A percentile compares a stretch with the other conserved stretches of the same genome.
Conservation (phyloP, 371 early-diverging fungal genomes). For the Mortierella sp. region DNA sequence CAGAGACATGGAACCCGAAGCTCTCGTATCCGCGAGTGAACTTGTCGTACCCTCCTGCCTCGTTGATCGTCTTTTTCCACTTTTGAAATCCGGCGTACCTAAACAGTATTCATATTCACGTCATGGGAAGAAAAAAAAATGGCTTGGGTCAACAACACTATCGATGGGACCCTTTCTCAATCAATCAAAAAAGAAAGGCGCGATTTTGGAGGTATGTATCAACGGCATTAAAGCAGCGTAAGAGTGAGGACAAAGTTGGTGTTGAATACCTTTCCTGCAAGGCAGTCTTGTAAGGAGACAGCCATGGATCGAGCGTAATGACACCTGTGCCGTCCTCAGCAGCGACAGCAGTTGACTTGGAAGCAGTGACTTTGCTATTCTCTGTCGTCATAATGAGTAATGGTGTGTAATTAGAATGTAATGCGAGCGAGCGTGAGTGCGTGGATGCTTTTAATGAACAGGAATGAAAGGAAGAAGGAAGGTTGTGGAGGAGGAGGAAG, state of each 20-base stretch:
- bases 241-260: background rate
- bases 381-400: conserved; percentile 22
- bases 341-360: background rate
- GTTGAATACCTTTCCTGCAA: conserved; percentile 68
- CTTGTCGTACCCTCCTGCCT: conserved; percentile 82
- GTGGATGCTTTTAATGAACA: background rate
- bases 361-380: conserved; percentile 12
- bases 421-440: background rate
- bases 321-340: conserved; percentile 73
- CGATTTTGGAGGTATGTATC: background rate
- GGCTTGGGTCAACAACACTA: background rate
- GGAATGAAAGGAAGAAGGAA: background rate
- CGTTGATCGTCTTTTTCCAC: conserved; percentile 79
- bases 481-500: too few species aligned
- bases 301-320: conserved; percentile 79
- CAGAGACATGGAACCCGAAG: conserved; percentile 80
- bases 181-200: background rate
- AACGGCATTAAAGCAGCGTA: background rate
- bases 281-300: conserved; percentile 72
- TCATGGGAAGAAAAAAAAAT: background rate
- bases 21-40: conserved; percentile 86
- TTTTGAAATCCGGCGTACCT: conserved; percentile 71
- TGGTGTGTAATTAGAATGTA: background rate
- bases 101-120: background rate
- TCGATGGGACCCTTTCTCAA: background rate